Evolutionary conservation across 1,139 yeast genomes (phyloP), one percentile per base, ranked within the genome.

Genomic region (Protomyces lactucae-debilis): DNA sequence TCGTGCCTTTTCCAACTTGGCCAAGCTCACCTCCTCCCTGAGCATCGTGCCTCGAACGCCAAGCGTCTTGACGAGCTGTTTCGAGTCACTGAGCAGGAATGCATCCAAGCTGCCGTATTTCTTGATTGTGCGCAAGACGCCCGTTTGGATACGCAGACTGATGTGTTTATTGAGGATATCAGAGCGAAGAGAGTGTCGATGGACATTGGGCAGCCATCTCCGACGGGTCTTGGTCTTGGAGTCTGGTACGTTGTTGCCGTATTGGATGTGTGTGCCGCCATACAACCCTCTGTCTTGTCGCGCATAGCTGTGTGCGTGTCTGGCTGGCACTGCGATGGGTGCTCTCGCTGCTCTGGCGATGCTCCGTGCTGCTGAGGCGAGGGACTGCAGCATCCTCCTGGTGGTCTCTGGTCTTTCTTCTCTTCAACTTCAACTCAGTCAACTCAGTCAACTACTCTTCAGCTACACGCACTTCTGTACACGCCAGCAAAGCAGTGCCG

Each of bases 201-300:
- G 85, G 60, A 90, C 84, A 76, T 92, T 92, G 54, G 96, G 96
- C 71, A 80, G 78, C 84, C 93, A 93, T 48, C 83, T 81, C 74
- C 96, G 82, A 74, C 86, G 83, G 66, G 84, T 83, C 75, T 87
- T 88, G 75, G 87, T 87, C 70, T 83, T 83, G 67, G 85, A 84
- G 73, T 89, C 96, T n/a, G 95, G 85, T 67, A 91, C 82, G 66
- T 85, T 83, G 76, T 88, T 84, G 69, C 96, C 93, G 69, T 86
- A 82, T 69, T 84, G 85, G 67, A 89, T 83, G 73, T 86, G 88
- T 66, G 87, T 83, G 25, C 96, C 97, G 28, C 97, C 98, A 74
- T 83, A 91, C 60, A 92, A 80, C 5, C 97, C 98, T 66, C 86
- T 79, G 75, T 91, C 88, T 46, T 60, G 64, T 5, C 63, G 56